Percentiles rank a stretch among this genome's conserved stretches.
Conservation (phyloP, 2,329 filamentous ascomycete genomes). For the Sphaerulina musiva region DNA sequence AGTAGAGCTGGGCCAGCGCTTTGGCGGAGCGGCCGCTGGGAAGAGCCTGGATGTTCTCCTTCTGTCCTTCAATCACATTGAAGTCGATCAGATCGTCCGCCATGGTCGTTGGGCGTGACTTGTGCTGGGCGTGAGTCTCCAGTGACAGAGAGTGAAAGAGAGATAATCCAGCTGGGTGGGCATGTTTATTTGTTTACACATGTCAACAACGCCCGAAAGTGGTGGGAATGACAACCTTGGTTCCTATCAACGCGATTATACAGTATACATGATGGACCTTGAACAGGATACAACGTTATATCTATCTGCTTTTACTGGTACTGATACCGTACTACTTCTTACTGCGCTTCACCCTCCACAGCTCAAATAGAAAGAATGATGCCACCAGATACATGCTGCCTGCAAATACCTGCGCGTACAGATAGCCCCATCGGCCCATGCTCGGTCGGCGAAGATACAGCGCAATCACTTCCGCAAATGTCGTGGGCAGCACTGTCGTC, state of each 20-base stretch:
- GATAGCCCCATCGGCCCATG: slow-evolving; percentile 27
- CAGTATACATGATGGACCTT: too few species aligned
- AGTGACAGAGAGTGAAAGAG: neutral
- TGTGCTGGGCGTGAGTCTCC: slow-evolving; percentile 5
- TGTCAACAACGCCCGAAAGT: too few species aligned
- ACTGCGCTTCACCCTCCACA: slow-evolving; percentile 24
- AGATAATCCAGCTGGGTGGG: too few species aligned
- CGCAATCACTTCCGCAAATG: slow-evolving; percentile 39
- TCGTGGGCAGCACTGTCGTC: slow-evolving; percentile 34
- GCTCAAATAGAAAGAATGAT: slow-evolving; percentile 31
- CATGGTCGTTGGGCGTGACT: slow-evolving; percentile 19
- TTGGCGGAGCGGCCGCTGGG: slow-evolving; percentile 82
- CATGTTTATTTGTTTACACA: too few species aligned
- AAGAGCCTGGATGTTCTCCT: slow-evolving; percentile 95
- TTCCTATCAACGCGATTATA: too few species aligned
- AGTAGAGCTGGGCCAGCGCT: slow-evolving; percentile 77
- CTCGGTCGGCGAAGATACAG: slow-evolving; percentile 34
- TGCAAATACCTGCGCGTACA: slow-evolving; percentile 38
- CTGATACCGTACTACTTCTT: neutral
- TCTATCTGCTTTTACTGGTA: neutral
- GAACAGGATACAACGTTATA: too few species aligned
- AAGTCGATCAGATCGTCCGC: slow-evolving; percentile 55
- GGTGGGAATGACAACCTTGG: too few species aligned
- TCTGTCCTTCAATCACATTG: slow-evolving; percentile 89
- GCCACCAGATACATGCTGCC: slow-evolving; percentile 35